Evolutionary conservation across 768 basidiomycete species (phyloP).

Genomic region (Daedaleopsis nitida): DNA sequence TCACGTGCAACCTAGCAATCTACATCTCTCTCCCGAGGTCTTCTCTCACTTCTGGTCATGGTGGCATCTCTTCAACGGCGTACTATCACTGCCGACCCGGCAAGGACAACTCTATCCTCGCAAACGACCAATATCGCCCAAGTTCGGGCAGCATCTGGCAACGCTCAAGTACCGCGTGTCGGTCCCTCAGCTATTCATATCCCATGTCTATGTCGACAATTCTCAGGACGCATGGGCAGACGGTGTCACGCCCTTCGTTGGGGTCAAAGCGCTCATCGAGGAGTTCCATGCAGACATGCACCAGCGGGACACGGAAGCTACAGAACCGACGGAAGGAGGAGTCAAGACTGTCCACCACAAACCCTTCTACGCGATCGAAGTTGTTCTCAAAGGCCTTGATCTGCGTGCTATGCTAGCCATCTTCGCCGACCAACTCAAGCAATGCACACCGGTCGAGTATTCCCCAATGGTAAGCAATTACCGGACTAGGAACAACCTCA

Average conservation of each 20-base stretch:
- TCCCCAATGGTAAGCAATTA: constrained; percentile 52
- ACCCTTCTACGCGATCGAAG: constrained; percentile 86
- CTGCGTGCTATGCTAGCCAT: constrained; percentile 77
- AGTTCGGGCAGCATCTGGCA: constrained; percentile 85
- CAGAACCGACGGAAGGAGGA: constrained; percentile 56
- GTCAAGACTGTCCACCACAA: constrained; percentile 70
- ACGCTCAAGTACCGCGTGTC: constrained; percentile 90
- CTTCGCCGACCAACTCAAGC: constrained; percentile 74
- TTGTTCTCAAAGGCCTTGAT: constrained; percentile 75
- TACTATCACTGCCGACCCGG: constrained; percentile 79
- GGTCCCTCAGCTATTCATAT: constrained; percentile 76
- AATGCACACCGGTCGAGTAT: constrained; percentile 43
- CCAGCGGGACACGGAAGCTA: constrained; percentile 83
- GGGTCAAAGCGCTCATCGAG: constrained; percentile 81
- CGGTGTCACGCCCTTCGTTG: constrained; percentile 79
- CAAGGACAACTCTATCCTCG: constrained; percentile 83
- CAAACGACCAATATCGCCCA: constrained; percentile 70
- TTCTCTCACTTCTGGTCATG: constrained; percentile 92
- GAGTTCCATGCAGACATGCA: constrained; percentile 90
- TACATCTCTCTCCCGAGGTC: constrained; percentile 83
- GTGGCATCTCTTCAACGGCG: constrained; percentile 84
- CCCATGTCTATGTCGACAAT: constrained; percentile 86
- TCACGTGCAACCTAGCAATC: constrained; percentile 50
- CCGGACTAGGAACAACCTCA: constrained; percentile 48
- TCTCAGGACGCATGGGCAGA: constrained; percentile 77